Conservation (phyloP, 208 protist genomes). For the Zelonia costaricensis region DNA sequence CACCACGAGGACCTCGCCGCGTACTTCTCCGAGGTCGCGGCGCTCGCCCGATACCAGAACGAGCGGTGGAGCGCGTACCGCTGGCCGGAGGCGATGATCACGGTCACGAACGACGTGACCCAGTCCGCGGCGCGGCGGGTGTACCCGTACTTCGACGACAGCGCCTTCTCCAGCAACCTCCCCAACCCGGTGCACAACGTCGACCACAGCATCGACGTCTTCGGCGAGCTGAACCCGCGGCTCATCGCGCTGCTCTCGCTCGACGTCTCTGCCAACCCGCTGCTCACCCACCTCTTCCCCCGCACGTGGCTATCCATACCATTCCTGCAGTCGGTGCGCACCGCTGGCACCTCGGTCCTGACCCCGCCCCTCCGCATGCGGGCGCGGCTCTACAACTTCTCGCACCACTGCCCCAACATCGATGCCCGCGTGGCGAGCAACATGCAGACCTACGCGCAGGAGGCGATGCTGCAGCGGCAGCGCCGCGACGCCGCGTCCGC, state of each 20-base stretch:
- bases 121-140: slow-evolving; percentile 4
- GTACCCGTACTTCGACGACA: slow-evolving; percentile 13
- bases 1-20: slow-evolving; percentile 38
- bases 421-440: neutral
- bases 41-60: slow-evolving; percentile 22
- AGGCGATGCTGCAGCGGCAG: neutral
- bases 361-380: slow-evolving; percentile 13
- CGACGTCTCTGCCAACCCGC: slow-evolving; percentile 50
- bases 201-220: slow-evolving; percentile 25
- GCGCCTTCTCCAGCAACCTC: slow-evolving; percentile 12
- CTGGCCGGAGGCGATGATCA: slow-evolving; percentile 26
- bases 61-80: slow-evolving; percentile 26
- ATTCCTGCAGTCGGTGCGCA: slow-evolving; percentile 21
- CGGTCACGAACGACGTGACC: slow-evolving; percentile 9
- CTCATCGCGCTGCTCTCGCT: slow-evolving; percentile 36
- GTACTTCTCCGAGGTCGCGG: slow-evolving; percentile 45
- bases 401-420: slow-evolving; percentile 8
- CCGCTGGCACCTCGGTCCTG: slow-evolving; percentile 20
- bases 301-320: slow-evolving; percentile 25
- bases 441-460: slow-evolving; percentile 1
- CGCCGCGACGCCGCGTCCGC: neutral
- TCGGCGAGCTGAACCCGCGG: slow-evolving; percentile 47
- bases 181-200: slow-evolving; percentile 17
- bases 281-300: slow-evolving; percentile 22
- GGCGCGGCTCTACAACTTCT: slow-evolving; percentile 11